These are phyloP conservation scores for Circinella minor DNA, from an alignment of 371 early-diverging fungal genomes.

Conservation along the genomic window DNA sequence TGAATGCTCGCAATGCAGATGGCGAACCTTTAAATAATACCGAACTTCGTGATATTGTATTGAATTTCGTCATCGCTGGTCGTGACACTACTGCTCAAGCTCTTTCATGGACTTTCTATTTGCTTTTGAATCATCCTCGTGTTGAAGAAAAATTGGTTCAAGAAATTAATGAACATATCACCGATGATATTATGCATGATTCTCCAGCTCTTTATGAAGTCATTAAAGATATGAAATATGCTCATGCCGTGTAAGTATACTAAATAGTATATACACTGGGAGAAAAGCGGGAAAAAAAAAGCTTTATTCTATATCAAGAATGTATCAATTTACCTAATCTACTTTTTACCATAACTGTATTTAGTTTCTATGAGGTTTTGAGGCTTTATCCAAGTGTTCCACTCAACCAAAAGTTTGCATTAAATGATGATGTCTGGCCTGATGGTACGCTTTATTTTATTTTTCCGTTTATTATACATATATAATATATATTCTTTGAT, in stretches of 20 bases:
- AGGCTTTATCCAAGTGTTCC: conserved; percentile 80
- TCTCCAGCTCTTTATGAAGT: conserved; percentile 45
- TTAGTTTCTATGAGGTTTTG: conserved; percentile 60
- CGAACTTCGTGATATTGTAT: conserved; percentile 62
- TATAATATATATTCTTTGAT: too few species aligned
- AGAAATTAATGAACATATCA: conserved; percentile 54
- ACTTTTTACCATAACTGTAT: not conserved
- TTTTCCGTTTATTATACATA: too few species aligned
- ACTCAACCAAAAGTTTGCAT: conserved; percentile 63
- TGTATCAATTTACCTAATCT: not conserved
- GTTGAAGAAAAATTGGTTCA: conserved; percentile 58
- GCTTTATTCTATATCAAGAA: not conserved
- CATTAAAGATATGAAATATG: conserved; percentile 55
- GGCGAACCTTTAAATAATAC: conserved; percentile 53
- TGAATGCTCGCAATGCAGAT: conserved; percentile 58
- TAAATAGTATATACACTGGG: not conserved
- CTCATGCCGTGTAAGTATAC: conserved; percentile 58
- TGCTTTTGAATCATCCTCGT: conserved; percentile 50
- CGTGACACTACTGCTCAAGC: conserved; percentile 77
- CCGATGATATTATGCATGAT: conserved; percentile 37
- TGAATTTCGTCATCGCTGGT: conserved; percentile 73
- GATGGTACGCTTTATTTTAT: conserved; percentile 42
- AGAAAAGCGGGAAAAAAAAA: too few species aligned
- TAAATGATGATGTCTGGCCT: conserved; percentile 71
- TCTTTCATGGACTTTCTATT: conserved; percentile 71